Evolutionary conservation across 768 basidiomycete genomes (phyloP).

Genomic region (Amanita rimosa): DNA sequence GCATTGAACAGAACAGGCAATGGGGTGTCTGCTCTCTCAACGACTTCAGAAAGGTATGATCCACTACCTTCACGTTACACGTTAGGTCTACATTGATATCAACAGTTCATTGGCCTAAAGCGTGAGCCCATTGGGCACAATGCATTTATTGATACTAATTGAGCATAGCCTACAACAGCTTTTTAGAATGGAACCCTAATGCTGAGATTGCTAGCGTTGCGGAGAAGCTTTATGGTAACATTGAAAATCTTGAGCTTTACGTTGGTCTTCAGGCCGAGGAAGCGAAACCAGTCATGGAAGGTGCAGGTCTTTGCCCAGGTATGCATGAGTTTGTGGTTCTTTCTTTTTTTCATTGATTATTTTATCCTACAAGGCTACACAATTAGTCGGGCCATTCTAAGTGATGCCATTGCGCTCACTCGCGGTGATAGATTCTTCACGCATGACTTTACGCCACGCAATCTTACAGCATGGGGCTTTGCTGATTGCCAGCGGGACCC

Average conservation of each 20-base stretch:
- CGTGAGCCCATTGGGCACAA: constrained; percentile 25
- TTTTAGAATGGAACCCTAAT: constrained; percentile 77
- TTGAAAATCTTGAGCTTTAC: constrained; percentile 72
- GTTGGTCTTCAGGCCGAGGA: constrained; percentile 74
- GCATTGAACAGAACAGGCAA: constrained; percentile 60
- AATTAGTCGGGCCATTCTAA: constrained; percentile 74
- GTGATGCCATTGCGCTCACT: constrained; percentile 79
- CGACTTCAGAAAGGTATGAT: constrained; percentile 58
- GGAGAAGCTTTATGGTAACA: constrained; percentile 67
- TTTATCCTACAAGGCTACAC: constrained; percentile 46
- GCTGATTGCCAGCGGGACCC: constrained; percentile 72
- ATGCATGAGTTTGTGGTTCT: constrained; percentile 7
- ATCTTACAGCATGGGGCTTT: constrained; percentile 78
- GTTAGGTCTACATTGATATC: background rate
- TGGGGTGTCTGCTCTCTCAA: constrained; percentile 84
- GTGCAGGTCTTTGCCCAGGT: constrained; percentile 82
- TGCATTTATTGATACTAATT: constrained; percentile 1
- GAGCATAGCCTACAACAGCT: constrained; percentile 46
- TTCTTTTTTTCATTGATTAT: background rate
- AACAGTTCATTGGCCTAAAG: constrained; percentile 65
- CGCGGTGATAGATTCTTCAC: constrained; percentile 81
- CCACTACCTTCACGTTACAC: background rate
- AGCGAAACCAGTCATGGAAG: constrained; percentile 60
- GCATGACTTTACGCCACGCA: constrained; percentile 70
- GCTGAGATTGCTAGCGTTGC: constrained; percentile 58